Conservation (phyloP, 2,329 filamentous ascomycete genomes). For the Aspergillus costaricaensis region DNA sequence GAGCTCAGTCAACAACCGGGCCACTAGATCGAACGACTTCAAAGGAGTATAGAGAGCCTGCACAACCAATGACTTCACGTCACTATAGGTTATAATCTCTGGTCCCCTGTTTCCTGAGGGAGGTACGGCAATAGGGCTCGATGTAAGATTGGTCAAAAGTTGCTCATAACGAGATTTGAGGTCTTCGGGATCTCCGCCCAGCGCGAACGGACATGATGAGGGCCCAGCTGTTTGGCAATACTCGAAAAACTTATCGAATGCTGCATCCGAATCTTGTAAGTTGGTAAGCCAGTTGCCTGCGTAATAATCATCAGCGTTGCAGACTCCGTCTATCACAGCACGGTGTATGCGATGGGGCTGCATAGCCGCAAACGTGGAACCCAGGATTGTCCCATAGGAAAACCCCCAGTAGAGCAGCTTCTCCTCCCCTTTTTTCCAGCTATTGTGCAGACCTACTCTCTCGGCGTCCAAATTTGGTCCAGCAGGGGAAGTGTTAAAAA, state of each 20-base stretch:
- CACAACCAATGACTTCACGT: neutral
- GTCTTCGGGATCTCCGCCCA: neutral
- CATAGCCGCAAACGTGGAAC: slow-evolving; percentile 8
- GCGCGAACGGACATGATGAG: neutral
- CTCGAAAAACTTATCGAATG: slow-evolving; percentile 1
- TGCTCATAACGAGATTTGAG: neutral
- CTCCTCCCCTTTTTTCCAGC: slow-evolving; percentile 4
- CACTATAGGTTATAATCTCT: slow-evolving; percentile 8
- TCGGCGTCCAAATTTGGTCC: neutral
- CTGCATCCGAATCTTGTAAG: slow-evolving; percentile 1
- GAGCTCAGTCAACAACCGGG: neutral
- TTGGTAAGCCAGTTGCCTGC: slow-evolving; percentile 1
- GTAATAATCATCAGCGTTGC: slow-evolving; percentile 3
- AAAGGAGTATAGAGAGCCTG: neutral
- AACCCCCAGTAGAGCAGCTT: slow-evolving; percentile 10
- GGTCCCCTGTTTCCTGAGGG: neutral
- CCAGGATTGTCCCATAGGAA: slow-evolving; percentile 4
- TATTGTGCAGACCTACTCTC: neutral
- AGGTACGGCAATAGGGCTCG: neutral
- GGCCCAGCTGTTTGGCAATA: neutral
- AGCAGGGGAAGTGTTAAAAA: neutral
- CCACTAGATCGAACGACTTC: neutral
- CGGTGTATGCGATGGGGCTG: slow-evolving; percentile 6
- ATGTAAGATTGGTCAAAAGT: neutral
- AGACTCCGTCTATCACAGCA: slow-evolving; percentile 7